Evolutionary conservation across 2,329 filamentous ascomycete genomes (phyloP).

Genomic region (Colletotrichum caudatum): DNA sequence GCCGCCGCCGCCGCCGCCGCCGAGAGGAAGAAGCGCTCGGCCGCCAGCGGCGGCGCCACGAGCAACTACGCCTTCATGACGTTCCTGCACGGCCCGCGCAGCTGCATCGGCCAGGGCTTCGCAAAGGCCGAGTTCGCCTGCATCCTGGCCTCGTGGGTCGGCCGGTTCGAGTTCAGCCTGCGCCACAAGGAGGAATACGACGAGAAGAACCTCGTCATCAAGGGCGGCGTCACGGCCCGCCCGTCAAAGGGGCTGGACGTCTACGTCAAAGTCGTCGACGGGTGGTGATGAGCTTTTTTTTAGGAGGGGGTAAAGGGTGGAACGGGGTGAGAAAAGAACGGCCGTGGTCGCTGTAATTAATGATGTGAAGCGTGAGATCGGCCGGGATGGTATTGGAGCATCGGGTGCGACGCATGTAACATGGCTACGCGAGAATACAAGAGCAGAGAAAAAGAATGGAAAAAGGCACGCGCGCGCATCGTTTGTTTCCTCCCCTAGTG

Average conservation of each 20-base stretch:
- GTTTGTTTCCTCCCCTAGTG: too few relatives aligned
- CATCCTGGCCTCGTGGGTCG: slow-evolving; percentile 81
- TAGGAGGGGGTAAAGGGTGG: too few relatives aligned
- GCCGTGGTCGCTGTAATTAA: slow-evolving; percentile 4
- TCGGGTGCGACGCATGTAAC: too few relatives aligned
- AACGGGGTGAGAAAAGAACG: too few relatives aligned
- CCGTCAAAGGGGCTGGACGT: slow-evolving; percentile 80
- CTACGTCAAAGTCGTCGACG: slow-evolving; percentile 62
- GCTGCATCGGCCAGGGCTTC: slow-evolving; percentile 86
- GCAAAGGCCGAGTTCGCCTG: slow-evolving; percentile 88
- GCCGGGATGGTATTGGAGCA: too few relatives aligned
- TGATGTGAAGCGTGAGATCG: background rate
- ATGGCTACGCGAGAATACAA: too few relatives aligned
- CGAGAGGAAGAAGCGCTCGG: slow-evolving; percentile 53
- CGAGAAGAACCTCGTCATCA: slow-evolving; percentile 74
- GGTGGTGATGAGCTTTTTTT: slow-evolving; percentile 7
- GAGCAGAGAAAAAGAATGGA: too few relatives aligned
- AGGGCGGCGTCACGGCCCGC: slow-evolving; percentile 76
- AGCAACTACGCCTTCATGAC: slow-evolving; percentile 84
- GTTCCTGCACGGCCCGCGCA: slow-evolving; percentile 87
- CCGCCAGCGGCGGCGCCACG: slow-evolving; percentile 76
- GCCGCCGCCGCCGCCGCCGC: slow-evolving; percentile 12
- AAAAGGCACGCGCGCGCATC: too few relatives aligned
- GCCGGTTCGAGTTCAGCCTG: slow-evolving; percentile 75
- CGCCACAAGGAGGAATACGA: slow-evolving; percentile 71